These are phyloP conservation scores for Mallotus repandus DNA, from an alignment of 441 rosid genomes.

Conservation along the genomic window DNA sequence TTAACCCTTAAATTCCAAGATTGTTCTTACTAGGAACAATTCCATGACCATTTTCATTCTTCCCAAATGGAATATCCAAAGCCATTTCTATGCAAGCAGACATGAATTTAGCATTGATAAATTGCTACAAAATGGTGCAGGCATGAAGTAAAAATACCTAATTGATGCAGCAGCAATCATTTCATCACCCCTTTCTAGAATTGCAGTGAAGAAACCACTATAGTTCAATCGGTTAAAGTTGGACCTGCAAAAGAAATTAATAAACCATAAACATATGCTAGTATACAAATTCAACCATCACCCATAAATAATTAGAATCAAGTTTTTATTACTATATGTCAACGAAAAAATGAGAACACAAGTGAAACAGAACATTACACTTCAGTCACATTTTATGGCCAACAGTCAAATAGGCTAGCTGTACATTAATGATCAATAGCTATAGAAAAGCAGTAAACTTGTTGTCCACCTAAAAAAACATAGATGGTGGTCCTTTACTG, in stretches of 20 bases:
- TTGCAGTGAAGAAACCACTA: conserved; percentile 67
- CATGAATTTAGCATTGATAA: conserved; percentile 14
- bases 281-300: conserved; percentile 5
- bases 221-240: conserved; percentile 77
- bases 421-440: not conserved
- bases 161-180: conserved; percentile 79
- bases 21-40: not conserved
- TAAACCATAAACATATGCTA: conserved; percentile 9
- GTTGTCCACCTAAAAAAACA: not conserved
- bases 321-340: not conserved
- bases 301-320: not conserved
- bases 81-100: not conserved
- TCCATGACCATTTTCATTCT: conserved; percentile 4
- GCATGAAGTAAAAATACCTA: conserved; percentile 47
- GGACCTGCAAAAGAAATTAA: conserved; percentile 54
- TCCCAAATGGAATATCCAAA: not conserved
- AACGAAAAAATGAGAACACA: not conserved
- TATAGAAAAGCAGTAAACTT: not conserved
- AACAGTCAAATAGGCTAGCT: not conserved
- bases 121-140: conserved; percentile 7
- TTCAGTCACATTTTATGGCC: not conserved
- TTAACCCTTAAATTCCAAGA: not conserved
- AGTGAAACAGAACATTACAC: not conserved
- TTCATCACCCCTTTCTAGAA: conserved; percentile 91
- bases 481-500: conserved; percentile 6